Evolutionary conservation across 176 grass and related monocot species (phyloP).

Genomic region (Themeda triandra): DNA sequence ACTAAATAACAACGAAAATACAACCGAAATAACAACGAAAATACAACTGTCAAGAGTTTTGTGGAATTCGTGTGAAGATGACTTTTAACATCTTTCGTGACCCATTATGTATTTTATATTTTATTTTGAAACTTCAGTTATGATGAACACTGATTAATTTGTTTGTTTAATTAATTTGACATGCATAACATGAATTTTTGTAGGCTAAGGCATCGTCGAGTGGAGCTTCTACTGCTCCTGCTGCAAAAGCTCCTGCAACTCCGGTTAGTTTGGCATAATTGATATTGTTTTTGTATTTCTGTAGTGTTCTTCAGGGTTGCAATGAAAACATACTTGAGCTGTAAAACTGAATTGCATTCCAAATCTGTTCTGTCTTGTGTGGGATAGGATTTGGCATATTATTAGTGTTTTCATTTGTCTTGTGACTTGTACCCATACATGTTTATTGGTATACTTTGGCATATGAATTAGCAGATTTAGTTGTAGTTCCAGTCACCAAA

Average conservation of each 20-base stretch:
- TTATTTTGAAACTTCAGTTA: neutral
- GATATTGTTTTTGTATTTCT: slow-evolving; percentile 9
- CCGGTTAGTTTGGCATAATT: slow-evolving; percentile 28
- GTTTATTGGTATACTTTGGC: neutral
- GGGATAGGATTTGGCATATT: neutral
- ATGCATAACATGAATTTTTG: slow-evolving; percentile 18
- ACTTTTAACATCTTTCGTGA: neutral
- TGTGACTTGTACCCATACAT: neutral
- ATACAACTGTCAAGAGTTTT: neutral
- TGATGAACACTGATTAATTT: neutral
- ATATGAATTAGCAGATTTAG: neutral
- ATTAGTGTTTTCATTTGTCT: neutral
- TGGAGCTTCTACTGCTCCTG: slow-evolving; percentile 55
- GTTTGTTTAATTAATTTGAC: slow-evolving; percentile 8
- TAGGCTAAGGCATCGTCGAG: slow-evolving; percentile 66
- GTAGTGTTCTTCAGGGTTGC: neutral
- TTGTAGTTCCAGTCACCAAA: neutral
- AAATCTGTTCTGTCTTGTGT: neutral
- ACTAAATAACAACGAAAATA: neutral
- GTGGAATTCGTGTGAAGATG: neutral
- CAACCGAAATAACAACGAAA: neutral
- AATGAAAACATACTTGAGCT: neutral
- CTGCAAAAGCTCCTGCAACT: slow-evolving; percentile 42
- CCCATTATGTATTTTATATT: neutral
- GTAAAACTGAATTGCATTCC: neutral